A percentile compares a stretch with the other conserved stretches of the same genome.
These are phyloP conservation scores for Aspergillus calidoustus DNA, from an alignment of 2,329 filamentous ascomycete genomes.

Conservation along the genomic window DNA sequence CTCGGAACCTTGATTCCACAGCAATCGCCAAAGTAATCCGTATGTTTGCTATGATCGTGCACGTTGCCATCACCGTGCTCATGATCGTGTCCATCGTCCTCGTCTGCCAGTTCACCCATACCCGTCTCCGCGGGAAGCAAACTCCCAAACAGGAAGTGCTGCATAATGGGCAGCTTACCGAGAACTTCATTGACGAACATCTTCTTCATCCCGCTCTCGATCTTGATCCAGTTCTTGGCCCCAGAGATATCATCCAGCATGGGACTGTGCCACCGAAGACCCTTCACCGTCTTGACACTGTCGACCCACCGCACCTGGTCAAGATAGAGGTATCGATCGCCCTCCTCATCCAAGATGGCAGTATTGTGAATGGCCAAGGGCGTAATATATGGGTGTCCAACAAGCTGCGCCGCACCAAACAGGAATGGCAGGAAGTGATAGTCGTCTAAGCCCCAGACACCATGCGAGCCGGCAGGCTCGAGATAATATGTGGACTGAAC, in stretches of 20 bases:
- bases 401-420: conserved; percentile 87
- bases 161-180: conserved; percentile 94
- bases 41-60: conserved; percentile 66
- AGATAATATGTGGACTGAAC: conserved; percentile 94
- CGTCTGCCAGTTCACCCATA: conserved; percentile 64
- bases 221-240: conserved; percentile 86
- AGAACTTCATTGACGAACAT: conserved; percentile 97
- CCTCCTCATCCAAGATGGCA: conserved; percentile 84
- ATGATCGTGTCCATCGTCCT: conserved; percentile 58
- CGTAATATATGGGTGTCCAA: conserved; percentile 81
- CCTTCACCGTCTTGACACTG: conserved; percentile 93
- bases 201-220: conserved; percentile 91
- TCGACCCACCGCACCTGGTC: conserved; percentile 95
- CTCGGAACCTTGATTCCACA: conserved; percentile 98
- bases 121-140: conserved; percentile 78
- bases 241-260: conserved; percentile 98
- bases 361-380: conserved; percentile 84
- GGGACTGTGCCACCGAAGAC: conserved; percentile 91
- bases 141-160: conserved; percentile 93
- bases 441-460: conserved; percentile 97
- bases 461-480: conserved; percentile 94
- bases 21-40: conserved; percentile 83
- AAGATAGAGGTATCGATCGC: conserved; percentile 83
- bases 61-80: conserved; percentile 68
- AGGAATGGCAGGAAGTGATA: conserved; percentile 97